Conservation (phyloP, 2,329 filamentous ascomycete genomes). For the Sporothrix luriei region DNA sequence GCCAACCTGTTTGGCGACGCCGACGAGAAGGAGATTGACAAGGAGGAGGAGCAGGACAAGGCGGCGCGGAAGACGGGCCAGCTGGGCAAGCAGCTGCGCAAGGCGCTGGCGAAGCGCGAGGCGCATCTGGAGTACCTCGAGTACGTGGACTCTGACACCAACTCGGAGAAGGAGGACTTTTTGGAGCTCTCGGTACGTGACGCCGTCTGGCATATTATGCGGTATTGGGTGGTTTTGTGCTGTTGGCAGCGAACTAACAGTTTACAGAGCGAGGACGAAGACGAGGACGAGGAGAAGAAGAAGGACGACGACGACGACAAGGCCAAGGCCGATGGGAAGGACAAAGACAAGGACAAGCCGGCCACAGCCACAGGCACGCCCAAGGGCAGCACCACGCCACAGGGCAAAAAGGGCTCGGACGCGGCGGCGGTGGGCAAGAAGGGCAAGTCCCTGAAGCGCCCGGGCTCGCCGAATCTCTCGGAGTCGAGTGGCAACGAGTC, state of each 20-base stretch:
- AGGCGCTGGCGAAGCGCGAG: conserved; percentile 80
- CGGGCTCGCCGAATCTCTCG: conserved; percentile 82
- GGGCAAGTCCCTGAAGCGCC: conserved; percentile 71
- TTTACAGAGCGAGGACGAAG: conserved; percentile 47
- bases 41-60: conserved; percentile 69
- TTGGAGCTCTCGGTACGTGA: conserved; percentile 42
- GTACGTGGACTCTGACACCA: conserved; percentile 82
- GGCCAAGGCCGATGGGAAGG: conserved; percentile 58
- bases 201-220: neutral
- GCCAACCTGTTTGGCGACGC: conserved; percentile 79
- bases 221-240: conserved; percentile 19
- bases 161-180: conserved; percentile 46
- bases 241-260: conserved; percentile 29
- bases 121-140: conserved; percentile 85
- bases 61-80: conserved; percentile 70
- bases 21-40: conserved; percentile 71
- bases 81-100: conserved; percentile 75
- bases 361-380: conserved; percentile 59
- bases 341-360: conserved; percentile 51
- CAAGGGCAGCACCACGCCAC: conserved; percentile 66
- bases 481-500: conserved; percentile 93
- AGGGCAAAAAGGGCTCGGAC: conserved; percentile 50
- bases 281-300: conserved; percentile 32
- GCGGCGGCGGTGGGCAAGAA: conserved; percentile 52
- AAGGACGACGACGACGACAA: conserved; percentile 44